A percentile compares a stretch with the other conserved stretches of the same genome.
phyloP scores from a whole-genome alignment of 768 basidiomycete genomes.

The Lactarius indigo region DNA sequence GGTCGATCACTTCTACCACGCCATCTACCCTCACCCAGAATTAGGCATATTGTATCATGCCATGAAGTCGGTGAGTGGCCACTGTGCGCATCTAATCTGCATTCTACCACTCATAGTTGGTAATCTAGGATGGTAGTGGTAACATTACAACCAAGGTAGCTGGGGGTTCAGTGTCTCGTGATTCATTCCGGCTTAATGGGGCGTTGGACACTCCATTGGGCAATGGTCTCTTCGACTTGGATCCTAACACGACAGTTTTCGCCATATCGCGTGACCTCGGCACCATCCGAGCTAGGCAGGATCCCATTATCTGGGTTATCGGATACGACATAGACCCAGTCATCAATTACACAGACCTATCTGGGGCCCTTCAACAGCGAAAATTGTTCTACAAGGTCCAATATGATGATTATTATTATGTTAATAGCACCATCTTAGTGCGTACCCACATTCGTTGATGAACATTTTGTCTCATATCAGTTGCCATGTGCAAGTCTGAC shows the following conservation, averaged over 20 bases:
- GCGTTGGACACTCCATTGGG: neutral
- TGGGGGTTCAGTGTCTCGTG: slow-evolving; percentile 6
- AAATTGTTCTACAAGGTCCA: slow-evolving; percentile 33
- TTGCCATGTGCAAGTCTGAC: neutral
- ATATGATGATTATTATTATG: too few relatives aligned
- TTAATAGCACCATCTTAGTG: too few relatives aligned
- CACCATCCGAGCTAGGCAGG: slow-evolving; percentile 17
- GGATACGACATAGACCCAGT: slow-evolving; percentile 12
- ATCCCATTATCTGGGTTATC: slow-evolving; percentile 30
- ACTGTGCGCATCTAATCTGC: neutral
- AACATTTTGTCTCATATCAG: too few relatives aligned
- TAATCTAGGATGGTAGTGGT: neutral
- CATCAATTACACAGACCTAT: too few relatives aligned
- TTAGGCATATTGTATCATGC: slow-evolving; percentile 20
- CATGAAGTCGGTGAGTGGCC: slow-evolving; percentile 10
- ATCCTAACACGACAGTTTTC: slow-evolving; percentile 15
- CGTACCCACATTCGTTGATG: too few relatives aligned
- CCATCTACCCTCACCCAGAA: too few relatives aligned
- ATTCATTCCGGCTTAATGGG: slow-evolving; percentile 25
- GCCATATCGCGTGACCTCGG: slow-evolving; percentile 32
- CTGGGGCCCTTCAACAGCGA: too few relatives aligned
- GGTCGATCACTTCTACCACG: too few relatives aligned
- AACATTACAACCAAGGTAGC: slow-evolving; percentile 21
- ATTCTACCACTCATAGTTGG: neutral
- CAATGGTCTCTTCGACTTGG: neutral